These are phyloP conservation scores for Hymenotorrendiella dingleyae DNA, from an alignment of 2,329 filamentous ascomycete genomes.

Conservation along the genomic window DNA sequence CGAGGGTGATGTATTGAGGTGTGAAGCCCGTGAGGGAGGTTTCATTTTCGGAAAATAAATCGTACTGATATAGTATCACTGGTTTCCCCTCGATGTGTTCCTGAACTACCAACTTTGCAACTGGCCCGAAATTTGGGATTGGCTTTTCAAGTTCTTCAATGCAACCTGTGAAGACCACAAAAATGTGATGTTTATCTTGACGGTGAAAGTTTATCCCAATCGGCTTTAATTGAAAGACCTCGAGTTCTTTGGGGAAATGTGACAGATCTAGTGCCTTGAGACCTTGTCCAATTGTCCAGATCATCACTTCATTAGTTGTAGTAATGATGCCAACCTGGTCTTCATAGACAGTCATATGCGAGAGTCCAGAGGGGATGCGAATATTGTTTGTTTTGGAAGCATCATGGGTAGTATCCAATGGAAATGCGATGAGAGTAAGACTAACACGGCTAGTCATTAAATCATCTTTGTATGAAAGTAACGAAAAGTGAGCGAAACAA, in stretches of 20 bases:
- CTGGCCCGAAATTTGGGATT: background rate
- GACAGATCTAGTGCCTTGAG: conserved; percentile 7
- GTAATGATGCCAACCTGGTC: conserved; percentile 18
- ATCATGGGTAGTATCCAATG: background rate
- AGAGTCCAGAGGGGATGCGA: conserved; percentile 8
- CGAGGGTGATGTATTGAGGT: background rate
- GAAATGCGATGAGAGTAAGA: conserved; percentile 11
- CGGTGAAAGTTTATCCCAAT: conserved; percentile 5
- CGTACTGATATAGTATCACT: background rate
- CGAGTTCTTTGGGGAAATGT: background rate
- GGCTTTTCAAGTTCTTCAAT: background rate
- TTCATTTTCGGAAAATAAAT: background rate
- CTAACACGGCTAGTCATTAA: background rate
- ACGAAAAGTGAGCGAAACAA: background rate
- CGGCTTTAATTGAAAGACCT: background rate
- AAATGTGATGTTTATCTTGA: background rate
- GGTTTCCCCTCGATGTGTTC: background rate
- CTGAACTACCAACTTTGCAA: conserved; percentile 2
- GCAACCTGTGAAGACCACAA: background rate
- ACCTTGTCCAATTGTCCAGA: conserved; percentile 17
- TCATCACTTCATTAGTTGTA: conserved; percentile 9
- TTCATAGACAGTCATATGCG: conserved; percentile 6
- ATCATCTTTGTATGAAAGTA: background rate
- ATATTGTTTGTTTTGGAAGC: background rate
- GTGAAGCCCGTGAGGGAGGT: background rate